phyloP scores from a whole-genome alignment of 495 filamentous ascomycete genomes.

The Hypomontagnella submonticulosa region DNA sequence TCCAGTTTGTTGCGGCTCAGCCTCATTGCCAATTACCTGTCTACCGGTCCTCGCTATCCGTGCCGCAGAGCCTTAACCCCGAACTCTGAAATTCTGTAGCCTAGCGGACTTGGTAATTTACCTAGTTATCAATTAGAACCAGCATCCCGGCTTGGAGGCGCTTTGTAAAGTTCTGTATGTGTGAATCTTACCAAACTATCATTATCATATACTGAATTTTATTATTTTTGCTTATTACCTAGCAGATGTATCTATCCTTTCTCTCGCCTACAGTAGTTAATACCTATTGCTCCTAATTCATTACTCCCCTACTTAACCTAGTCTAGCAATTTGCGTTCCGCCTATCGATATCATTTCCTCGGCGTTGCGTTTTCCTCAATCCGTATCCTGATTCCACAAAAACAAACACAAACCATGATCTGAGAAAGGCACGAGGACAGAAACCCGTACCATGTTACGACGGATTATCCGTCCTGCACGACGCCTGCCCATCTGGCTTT shows the following conservation, averaged over 20 bases:
- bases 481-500: constrained; percentile 45
- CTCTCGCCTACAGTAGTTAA: not conserved
- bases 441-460: constrained; percentile 46
- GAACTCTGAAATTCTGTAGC: constrained; percentile 20
- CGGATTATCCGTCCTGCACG: constrained; percentile 49
- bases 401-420: constrained; percentile 34
- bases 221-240: too few species aligned
- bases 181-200: too few species aligned
- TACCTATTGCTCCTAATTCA: constrained; percentile 6
- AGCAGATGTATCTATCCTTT: too few species aligned
- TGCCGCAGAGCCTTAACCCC: constrained; percentile 37
- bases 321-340: constrained; percentile 20
- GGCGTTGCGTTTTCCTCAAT: constrained; percentile 23
- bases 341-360: constrained; percentile 30
- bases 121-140: too few species aligned
- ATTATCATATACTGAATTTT: not conserved
- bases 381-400: not conserved
- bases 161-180: too few species aligned
- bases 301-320: constrained; percentile 13
- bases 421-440: constrained; percentile 30
- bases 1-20: constrained; percentile 28
- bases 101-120: constrained; percentile 8
- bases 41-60: constrained; percentile 1
- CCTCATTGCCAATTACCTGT: constrained; percentile 29
- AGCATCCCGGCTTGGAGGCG: too few species aligned